Conservation (phyloP, 768 basidiomycete species). For the Naganishia randhawae region DNA sequence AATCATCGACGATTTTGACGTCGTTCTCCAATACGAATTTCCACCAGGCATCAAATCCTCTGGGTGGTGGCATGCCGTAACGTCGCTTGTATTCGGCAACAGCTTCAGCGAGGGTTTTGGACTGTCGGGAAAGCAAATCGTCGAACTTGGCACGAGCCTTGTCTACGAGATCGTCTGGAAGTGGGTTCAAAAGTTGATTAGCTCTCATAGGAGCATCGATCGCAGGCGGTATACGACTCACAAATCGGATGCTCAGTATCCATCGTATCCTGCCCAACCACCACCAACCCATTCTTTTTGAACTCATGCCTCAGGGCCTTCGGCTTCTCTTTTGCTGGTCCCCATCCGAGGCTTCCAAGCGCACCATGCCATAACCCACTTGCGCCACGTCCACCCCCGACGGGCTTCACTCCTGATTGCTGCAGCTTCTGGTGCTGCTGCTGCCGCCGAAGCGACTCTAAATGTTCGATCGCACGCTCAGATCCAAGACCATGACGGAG, state of each 20-base stretch:
- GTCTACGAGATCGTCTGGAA: conserved; percentile 48
- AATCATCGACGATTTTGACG: conserved; percentile 52
- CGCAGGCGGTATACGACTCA: conserved; percentile 18
- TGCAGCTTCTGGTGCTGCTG: not conserved
- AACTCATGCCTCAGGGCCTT: conserved; percentile 16
- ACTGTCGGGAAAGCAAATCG: conserved; percentile 57
- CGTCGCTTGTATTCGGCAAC: conserved; percentile 75
- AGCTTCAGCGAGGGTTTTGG: conserved; percentile 69
- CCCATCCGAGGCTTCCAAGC: conserved; percentile 12
- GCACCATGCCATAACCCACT: conserved; percentile 24
- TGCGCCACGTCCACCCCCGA: conserved; percentile 26
- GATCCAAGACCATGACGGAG: conserved; percentile 48
- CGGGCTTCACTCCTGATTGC: conserved; percentile 20
- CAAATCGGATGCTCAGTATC: conserved; percentile 44
- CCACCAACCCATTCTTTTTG: conserved; percentile 25
- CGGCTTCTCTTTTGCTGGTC: conserved; percentile 13
- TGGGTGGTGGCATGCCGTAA: conserved; percentile 74
- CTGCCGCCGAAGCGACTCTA: not conserved
- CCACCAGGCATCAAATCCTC: conserved; percentile 86
- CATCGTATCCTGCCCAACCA: conserved; percentile 13
- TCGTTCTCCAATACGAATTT: conserved; percentile 40
- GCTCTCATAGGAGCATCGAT: too few species aligned
- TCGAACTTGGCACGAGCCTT: conserved; percentile 41
- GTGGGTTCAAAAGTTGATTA: too few species aligned
- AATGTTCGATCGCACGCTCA: conserved; percentile 32